Evolutionary conservation across 1,284 basidiomycete genomes (phyloP).

Genomic region (Ceratobasidium sp.): DNA sequence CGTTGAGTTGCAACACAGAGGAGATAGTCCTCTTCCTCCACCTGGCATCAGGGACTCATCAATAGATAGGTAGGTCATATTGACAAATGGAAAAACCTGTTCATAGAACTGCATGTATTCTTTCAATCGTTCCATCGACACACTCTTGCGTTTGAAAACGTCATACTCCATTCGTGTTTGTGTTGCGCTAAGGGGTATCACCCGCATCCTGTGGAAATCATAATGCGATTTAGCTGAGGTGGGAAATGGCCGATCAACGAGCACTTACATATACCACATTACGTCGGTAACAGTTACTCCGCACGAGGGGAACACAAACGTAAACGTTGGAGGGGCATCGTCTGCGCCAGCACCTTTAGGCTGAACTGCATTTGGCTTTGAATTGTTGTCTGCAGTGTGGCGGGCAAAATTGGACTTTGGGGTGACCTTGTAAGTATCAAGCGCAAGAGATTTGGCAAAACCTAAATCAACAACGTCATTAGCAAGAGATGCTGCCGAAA

Average conservation of each 20-base stretch:
- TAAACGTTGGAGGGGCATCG: constrained; percentile 44
- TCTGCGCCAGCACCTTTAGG: constrained; percentile 34
- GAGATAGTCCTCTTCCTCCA: constrained; percentile 46
- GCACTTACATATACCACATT: constrained; percentile 45
- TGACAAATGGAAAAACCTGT: not conserved
- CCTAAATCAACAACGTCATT: not conserved
- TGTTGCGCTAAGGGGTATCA: constrained; percentile 45
- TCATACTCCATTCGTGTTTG: constrained; percentile 48
- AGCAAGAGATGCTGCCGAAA: not conserved
- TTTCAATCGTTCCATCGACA: constrained; percentile 43
- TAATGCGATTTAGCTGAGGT: not conserved
- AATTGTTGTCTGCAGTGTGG: constrained; percentile 43
- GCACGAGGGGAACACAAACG: constrained; percentile 45
- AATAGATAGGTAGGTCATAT: constrained; percentile 24
- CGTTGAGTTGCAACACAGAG: constrained; percentile 45
- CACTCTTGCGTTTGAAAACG: constrained; percentile 45
- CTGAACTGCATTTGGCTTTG: constrained; percentile 18
- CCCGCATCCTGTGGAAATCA: constrained; percentile 39
- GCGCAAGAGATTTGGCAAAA: constrained; percentile 46
- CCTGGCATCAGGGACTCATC: constrained; percentile 37
- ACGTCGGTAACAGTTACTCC: constrained; percentile 42
- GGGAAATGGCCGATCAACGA: not conserved
- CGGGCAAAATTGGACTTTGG: constrained; percentile 45
- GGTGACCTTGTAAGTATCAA: constrained; percentile 45
- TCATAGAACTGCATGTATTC: constrained; percentile 45